Evolutionary conservation across 2,329 filamentous ascomycete species (phyloP), one percentile per base, ranked within the genome.

Genomic region (Aspergillus chevalieri): DNA sequence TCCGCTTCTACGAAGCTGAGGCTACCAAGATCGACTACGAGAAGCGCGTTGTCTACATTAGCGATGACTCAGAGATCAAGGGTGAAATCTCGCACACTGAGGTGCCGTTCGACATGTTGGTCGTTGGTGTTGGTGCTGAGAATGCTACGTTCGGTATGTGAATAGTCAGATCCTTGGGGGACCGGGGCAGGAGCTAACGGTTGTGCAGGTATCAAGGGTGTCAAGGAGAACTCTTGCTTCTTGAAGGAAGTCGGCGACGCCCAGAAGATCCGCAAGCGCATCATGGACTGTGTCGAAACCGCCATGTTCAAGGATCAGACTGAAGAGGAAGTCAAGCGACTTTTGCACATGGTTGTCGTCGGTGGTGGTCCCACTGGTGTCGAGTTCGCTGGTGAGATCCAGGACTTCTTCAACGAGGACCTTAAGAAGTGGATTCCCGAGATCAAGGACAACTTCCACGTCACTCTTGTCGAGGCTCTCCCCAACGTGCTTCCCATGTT

Each of bases 221-320:
- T 98, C 49, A 85, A 84, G 60, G 93, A 98, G 74, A 77, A 98
- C 78, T 92, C 89, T 61, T 95, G 91, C 77, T 98, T 98, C 82
- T 76, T 98, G 69, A 98, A 98, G 81, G 94, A 98, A 76, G 95
- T 98, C 66, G 84, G 81, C 58, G 94, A 98, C 70, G 93, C 93
- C 50, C 93, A 98, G 75, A 82, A 83, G 66, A 98, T 98, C 68
- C 89, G 93, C 67, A 96, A 92, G 80, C 90, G 89, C 74, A 96
- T 98, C 74, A 98, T 98, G 93, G 93, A 98, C 77, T 98, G 93
- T 71, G 91, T 95, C 61, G 93, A 98, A 77, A 96, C 92, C 33
- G 93, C 93, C 47, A 92, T 89, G 54, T 96, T 98, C 85, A 97
- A 97, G 82, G 92, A 90, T 67, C 93, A 98, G 76, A 79, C 82